phyloP scores from a whole-genome alignment of 2,329 filamentous ascomycete species.

The Pestalotiopsis sp. region DNA sequence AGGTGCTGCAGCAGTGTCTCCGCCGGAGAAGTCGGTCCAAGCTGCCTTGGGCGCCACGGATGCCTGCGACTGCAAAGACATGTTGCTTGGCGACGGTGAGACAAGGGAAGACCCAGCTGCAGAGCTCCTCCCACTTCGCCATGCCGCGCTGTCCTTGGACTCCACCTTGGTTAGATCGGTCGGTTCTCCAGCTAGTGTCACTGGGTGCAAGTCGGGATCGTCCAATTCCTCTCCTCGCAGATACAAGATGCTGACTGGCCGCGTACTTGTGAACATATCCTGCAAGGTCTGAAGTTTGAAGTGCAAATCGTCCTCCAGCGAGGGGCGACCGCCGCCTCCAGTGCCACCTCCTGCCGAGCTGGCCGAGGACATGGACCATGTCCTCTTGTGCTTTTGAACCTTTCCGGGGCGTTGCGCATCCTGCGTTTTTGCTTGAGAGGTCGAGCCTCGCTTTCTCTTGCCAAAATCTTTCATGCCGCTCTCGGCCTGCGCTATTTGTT shows the following conservation, averaged over 20 bases:
- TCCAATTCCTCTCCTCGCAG: conserved; percentile 77
- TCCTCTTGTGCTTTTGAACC: conserved; percentile 85
- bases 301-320: conserved; percentile 75
- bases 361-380: conserved; percentile 90
- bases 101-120: conserved; percentile 64
- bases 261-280: conserved; percentile 87
- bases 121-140: conserved; percentile 60
- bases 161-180: conserved; percentile 61
- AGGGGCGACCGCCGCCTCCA: conserved; percentile 48
- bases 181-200: conserved; percentile 70
- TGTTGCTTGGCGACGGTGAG: conserved; percentile 68
- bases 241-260: conserved; percentile 77
- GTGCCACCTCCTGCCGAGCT: conserved; percentile 58
- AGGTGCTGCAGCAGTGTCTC: conserved; percentile 47
- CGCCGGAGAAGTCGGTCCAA: conserved; percentile 62
- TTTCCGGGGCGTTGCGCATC: conserved; percentile 72
- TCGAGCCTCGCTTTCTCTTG: conserved; percentile 62
- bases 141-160: conserved; percentile 49
- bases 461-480: conserved; percentile 68
- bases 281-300: conserved; percentile 77
- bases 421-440: conserved; percentile 44
- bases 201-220: conserved; percentile 78
- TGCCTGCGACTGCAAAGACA: conserved; percentile 62
- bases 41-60: conserved; percentile 45
- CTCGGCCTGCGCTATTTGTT: conserved; percentile 83